A percentile compares a stretch with the other conserved stretches of the same genome.
These are phyloP conservation scores for Monosporascus sp. DNA, from an alignment of 2,329 filamentous ascomycete genomes.

Conservation along the genomic window DNA sequence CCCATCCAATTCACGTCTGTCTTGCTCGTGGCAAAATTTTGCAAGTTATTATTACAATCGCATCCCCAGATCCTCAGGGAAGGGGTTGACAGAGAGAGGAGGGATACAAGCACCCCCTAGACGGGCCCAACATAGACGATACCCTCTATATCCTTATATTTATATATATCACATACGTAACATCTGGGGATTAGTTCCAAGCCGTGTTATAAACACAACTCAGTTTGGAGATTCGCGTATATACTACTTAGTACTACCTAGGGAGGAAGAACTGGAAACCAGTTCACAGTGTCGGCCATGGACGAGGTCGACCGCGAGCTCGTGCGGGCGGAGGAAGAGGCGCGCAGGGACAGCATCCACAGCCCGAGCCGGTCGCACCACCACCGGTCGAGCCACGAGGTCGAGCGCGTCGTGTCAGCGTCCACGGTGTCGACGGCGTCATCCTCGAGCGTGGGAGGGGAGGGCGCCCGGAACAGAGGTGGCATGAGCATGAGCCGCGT, in stretches of 20 bases:
- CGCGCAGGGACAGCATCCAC: conserved; percentile 42
- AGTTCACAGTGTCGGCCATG: conserved; percentile 21
- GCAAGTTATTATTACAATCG: neutral
- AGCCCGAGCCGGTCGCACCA: conserved; percentile 21
- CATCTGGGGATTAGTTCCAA: neutral
- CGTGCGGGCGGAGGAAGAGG: conserved; percentile 42
- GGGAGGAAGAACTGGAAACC: too few relatives aligned
- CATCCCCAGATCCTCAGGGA: neutral
- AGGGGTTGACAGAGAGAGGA: neutral
- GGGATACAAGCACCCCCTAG: neutral
- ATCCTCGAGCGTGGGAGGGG: conserved; percentile 34
- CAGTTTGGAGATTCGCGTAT: too few relatives aligned
- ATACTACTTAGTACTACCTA: too few relatives aligned
- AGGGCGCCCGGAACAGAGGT: conserved; percentile 27
- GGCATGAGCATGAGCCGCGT: conserved; percentile 47
- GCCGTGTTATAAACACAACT: neutral
- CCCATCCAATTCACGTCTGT: neutral
- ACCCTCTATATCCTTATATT: neutral
- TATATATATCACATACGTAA: neutral
- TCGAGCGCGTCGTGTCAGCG: conserved; percentile 39
- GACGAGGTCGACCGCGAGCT: conserved; percentile 52
- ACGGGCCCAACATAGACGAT: neutral
- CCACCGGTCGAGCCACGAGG: conserved; percentile 22
- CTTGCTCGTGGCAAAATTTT: neutral
- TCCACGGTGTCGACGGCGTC: conserved; percentile 42